Base-by-base conservation (phyloP, 495 filamentous ascomycete species). In the Oidiodendron maius region DNA sequence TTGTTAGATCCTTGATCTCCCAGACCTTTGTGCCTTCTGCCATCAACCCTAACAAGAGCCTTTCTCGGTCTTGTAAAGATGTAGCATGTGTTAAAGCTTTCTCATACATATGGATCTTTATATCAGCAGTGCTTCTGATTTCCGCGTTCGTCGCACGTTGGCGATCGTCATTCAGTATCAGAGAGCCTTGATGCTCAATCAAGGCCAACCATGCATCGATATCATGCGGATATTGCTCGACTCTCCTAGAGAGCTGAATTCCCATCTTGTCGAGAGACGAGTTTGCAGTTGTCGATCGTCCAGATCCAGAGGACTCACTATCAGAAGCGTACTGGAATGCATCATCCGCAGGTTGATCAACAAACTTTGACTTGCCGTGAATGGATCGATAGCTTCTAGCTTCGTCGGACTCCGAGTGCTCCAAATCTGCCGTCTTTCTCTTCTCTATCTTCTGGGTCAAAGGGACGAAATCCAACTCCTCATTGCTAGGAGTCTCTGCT, bases 101-200 rank as follows among this genome's bases (percentile, higher is more conserved):
- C 42, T 87, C 79, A 55, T 89, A 89, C n/a, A 96, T 76, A 0
- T 82, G 83, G 2, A 95, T 52, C 51, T 85, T 90, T 28, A 95
- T 77, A 52, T 87, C 86, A 16, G 89, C 84, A 20, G 85, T 74
- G 44, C 81, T 83, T 46, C 70, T 73, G 20, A 62, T 66, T 51
- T 95, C 87, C 3, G 81, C 80, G 35, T 64, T 61, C 1, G 78
- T 84, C 9, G 76, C 61, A 17, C 69, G 60, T 15, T 51, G 59
- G 20, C 64, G 59, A 23, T 69, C 63, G 49, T 48, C 56, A 60
- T 51, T 61, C n/a, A 47, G 56, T 12, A 91, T 65, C 36, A 91
- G 65, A 20, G 46, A 51, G 53, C 87, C 80, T 65, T 96, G 93
- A 40, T 90, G 77, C 12, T 82, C 62, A 41, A 95, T 82, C 4